These are phyloP conservation scores for Colletotrichum falcatum DNA, from an alignment of 2,329 filamentous ascomycete species.

Conservation along the genomic window DNA sequence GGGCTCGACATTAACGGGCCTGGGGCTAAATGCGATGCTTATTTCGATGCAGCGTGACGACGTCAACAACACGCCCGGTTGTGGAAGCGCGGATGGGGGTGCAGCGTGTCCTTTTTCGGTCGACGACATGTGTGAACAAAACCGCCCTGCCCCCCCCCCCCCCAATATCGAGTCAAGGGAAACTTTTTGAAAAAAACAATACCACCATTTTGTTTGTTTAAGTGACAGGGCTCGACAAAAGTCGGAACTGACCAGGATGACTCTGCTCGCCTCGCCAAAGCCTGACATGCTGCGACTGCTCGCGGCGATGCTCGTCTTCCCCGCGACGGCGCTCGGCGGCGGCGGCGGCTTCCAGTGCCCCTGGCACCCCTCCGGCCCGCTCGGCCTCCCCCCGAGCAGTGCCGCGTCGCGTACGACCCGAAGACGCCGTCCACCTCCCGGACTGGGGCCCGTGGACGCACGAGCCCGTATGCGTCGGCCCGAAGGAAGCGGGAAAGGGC, in stretches of 20 bases:
- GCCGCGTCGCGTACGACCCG: background rate
- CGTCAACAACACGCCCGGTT: slow-evolving; percentile 14
- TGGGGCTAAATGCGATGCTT: slow-evolving; percentile 27
- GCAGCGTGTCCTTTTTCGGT: background rate
- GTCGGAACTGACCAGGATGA: background rate
- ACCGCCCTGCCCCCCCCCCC: background rate
- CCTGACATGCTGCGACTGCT: background rate
- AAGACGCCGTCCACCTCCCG: too few relatives aligned
- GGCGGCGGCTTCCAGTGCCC: background rate
- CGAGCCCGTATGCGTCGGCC: slow-evolving; percentile 29
- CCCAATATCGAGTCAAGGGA: too few relatives aligned
- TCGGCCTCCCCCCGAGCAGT: background rate
- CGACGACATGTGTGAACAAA: background rate
- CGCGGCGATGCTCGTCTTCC: background rate
- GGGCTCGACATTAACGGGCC: background rate
- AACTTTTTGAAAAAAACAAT: background rate
- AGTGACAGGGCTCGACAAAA: too few relatives aligned
- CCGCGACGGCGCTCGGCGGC: background rate
- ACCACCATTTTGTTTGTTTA: background rate
- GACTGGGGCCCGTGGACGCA: slow-evolving; percentile 33
- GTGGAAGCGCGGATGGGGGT: background rate
- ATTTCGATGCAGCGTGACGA: slow-evolving; percentile 17
- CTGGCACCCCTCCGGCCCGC: background rate
- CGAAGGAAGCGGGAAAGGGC: background rate
- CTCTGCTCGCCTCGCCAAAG: too few relatives aligned